Conservation (phyloP, 202 grass and related monocot genomes). For the Carex arenaria region DNA sequence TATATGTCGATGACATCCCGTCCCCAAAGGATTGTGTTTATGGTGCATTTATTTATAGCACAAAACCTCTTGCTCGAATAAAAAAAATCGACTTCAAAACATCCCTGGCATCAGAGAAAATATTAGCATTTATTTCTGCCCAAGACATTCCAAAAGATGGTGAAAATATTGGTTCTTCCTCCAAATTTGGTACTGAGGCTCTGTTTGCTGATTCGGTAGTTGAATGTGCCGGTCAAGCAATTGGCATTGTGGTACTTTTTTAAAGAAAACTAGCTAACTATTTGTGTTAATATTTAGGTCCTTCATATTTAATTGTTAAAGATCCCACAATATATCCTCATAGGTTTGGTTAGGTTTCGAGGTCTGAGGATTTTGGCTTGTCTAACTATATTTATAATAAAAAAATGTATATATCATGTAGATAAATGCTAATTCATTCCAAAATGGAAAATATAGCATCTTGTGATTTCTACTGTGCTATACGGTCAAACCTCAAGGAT, state of each 20-base stretch:
- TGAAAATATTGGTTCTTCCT: conserved; percentile 46
- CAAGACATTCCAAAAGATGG: conserved; percentile 70
- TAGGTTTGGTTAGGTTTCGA: background rate
- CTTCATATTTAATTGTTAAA: background rate
- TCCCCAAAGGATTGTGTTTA: conserved; percentile 67
- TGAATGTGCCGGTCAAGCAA: conserved; percentile 63
- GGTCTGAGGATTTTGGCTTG: background rate
- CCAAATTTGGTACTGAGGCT: conserved; percentile 27
- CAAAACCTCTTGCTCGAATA: conserved; percentile 53
- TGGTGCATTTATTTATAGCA: conserved; percentile 86
- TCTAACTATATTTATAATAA: no score
- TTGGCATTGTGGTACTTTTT: conserved; percentile 59
- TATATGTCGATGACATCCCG: conserved; percentile 80
- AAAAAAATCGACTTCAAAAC: conserved; percentile 48
- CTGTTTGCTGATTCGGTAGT: conserved; percentile 51
- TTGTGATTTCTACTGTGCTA: background rate
- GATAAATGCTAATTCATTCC: background rate
- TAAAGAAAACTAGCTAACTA: background rate
- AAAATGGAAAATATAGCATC: background rate
- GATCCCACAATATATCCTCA: background rate
- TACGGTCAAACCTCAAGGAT: background rate
- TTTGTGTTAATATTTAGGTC: background rate
- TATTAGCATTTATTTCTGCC: conserved; percentile 41
- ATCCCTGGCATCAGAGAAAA: conserved; percentile 52
- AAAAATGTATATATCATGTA: background rate